phyloP scores from a whole-genome alignment of 768 basidiomycete species.

The Lactarius evosmus region DNA sequence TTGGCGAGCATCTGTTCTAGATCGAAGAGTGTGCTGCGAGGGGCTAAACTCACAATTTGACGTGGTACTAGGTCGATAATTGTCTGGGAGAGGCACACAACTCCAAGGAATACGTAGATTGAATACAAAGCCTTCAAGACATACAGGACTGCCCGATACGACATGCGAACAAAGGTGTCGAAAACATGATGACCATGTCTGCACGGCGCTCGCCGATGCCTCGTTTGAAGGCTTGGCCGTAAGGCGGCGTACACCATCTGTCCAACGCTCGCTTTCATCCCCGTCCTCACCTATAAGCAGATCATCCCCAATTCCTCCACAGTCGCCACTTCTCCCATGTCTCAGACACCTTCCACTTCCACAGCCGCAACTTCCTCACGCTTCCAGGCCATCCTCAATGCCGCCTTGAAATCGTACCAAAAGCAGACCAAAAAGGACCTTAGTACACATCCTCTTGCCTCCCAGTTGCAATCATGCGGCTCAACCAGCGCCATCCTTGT shows the following conservation, averaged over 20 bases:
- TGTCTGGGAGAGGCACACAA: slow-evolving; percentile 15
- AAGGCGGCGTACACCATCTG: not conserved
- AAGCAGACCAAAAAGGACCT: not conserved
- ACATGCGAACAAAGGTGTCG: slow-evolving; percentile 13
- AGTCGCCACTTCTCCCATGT: not conserved
- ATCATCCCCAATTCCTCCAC: not conserved
- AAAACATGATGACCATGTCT: slow-evolving; percentile 18
- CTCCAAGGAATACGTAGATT: slow-evolving; percentile 23
- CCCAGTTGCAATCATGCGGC: not conserved
- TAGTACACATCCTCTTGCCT: not conserved
- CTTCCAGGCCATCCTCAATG: not conserved
- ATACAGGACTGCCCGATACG: slow-evolving; percentile 13
- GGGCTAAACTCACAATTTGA: slow-evolving; percentile 8
- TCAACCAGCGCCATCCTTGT: not conserved
- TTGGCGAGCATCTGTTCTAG: too few species aligned
- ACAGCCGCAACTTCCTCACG: not conserved
- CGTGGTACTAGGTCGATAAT: slow-evolving; percentile 21
- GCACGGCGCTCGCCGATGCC: too few species aligned
- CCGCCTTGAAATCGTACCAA: not conserved
- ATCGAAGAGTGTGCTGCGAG: too few species aligned
- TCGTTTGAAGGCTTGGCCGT: too few species aligned
- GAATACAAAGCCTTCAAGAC: slow-evolving; percentile 20
- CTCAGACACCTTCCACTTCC: not conserved
- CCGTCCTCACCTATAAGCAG: not conserved
- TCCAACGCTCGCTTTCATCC: not conserved